Percentiles rank a stretch among this genome's conserved stretches.
These are phyloP conservation scores for Pseudopyricularia javanii DNA, from an alignment of 2,329 filamentous ascomycete species.

Conservation along the genomic window DNA sequence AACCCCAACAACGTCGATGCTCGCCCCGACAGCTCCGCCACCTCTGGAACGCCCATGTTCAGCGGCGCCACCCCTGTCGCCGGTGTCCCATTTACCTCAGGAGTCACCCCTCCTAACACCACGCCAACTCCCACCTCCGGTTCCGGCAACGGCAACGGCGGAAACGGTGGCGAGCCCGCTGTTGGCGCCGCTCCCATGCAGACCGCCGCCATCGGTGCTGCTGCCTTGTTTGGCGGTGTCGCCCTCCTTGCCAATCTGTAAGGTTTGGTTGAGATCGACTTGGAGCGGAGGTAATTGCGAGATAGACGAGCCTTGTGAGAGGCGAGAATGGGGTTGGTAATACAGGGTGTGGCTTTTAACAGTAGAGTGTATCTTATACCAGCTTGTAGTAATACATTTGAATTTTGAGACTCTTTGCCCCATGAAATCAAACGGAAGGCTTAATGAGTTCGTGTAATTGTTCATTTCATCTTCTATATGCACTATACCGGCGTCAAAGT, in stretches of 20 bases:
- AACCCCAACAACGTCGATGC: slow-evolving; percentile 38
- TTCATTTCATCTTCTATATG: not conserved
- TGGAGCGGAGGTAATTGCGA: not conserved
- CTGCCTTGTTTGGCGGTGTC: slow-evolving; percentile 31
- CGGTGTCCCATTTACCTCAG: slow-evolving; percentile 41
- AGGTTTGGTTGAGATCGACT: no score
- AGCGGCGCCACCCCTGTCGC: slow-evolving; percentile 33
- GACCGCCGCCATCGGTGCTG: slow-evolving; percentile 27
- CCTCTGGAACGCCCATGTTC: slow-evolving; percentile 39
- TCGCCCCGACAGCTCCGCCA: slow-evolving; percentile 25
- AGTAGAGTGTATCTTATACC: not conserved
- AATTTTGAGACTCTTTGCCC: no score
- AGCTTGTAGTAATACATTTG: not conserved
- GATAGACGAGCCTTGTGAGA: not conserved
- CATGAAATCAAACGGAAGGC: no score
- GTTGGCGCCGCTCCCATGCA: slow-evolving; percentile 15
- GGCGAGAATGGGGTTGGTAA: not conserved
- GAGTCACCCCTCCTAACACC: slow-evolving; percentile 16
- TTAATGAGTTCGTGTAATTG: no score
- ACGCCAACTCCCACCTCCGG: slow-evolving; percentile 23
- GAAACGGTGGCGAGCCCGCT: slow-evolving; percentile 17
- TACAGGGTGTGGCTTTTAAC: not conserved
- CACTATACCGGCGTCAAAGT: not conserved
- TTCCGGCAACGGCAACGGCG: slow-evolving; percentile 9
- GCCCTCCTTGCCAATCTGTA: slow-evolving; percentile 15